Base-by-base conservation (phyloP, 225 moss, liverwort and hornwort genomes). In the Bryoerythrophyllum caledonicum region DNA sequence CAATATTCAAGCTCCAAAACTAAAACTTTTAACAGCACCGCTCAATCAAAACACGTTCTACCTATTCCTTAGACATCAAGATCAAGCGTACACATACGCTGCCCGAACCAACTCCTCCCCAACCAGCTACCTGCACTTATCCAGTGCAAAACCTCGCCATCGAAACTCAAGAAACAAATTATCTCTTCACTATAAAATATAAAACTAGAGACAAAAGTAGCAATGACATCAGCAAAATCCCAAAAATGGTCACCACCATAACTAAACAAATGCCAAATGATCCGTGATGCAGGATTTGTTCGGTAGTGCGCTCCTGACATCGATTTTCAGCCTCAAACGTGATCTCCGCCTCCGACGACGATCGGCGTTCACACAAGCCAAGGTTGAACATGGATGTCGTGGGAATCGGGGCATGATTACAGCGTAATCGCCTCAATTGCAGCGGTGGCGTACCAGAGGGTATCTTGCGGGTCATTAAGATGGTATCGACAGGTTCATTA, bases 311-410 rank as follows among this genome's bases (percentile, higher is more conserved):
- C 30, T 60, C 65, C 64, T 5, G 5, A n/a, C 56, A 63, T 73
- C 72, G 49, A 12, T 10, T 55, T 24, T 24, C 15, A 30, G 21
- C 3, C 7, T 11, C 20, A 55, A 68, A 56, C 11, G 73, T 17
- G 60, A 6, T 52, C 78, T 75, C 65, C 68, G 49, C 46, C 20
- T 30, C 48, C 49, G 25, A 25, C 43, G 34, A 17, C 21, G n/a
- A 20, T 21, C 10, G 56, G 49, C n/a, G 74, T 69, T 74, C 69
- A 65, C 78, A 74, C 68, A 26, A 3, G 41, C 58, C 52, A 38
- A 30, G 8, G 21, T n/a, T 28, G 21, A 19, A 19, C 37, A 64
- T 3, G 43, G 63, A 20, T 15, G 13, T 46, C 73, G 55, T 6
- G 28, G 68, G 16, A 23, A 23, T 74, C 60, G 13, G 13, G 49